Evolutionary conservation across 23 red algal species (phyloP).

Genomic region (Gracilaria domingensis): DNA sequence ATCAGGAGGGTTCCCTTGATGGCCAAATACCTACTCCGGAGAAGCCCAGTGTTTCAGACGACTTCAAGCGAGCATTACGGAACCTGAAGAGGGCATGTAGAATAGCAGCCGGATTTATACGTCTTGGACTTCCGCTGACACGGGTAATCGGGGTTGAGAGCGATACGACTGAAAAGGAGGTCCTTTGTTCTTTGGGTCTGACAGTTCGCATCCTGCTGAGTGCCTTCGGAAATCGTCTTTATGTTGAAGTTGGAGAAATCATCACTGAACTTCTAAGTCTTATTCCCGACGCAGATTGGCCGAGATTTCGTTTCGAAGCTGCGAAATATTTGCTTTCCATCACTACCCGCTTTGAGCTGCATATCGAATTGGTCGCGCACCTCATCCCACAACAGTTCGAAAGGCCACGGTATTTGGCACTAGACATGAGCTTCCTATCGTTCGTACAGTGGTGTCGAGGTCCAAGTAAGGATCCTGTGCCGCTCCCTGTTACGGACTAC

Average conservation of each 20-base stretch:
- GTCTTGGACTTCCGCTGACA: background rate
- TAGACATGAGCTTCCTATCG: constrained; percentile 40
- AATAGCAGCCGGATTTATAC: constrained; percentile 28
- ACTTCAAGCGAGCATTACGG: constrained; percentile 27
- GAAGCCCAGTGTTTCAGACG: background rate
- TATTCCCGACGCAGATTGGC: constrained; percentile 24
- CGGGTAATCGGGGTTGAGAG: constrained; percentile 1
- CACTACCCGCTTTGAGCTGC: constrained; percentile 37
- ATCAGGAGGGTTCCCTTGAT: background rate
- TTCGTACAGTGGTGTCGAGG: constrained; percentile 49
- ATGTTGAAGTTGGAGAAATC: constrained; percentile 31
- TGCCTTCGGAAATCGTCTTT: constrained; percentile 44
- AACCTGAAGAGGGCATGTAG: constrained; percentile 48
- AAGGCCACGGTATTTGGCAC: constrained; percentile 16
- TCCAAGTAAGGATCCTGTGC: constrained; percentile 3
- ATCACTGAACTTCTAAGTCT: constrained; percentile 33
- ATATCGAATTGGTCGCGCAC: constrained; percentile 59
- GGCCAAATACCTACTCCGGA: background rate
- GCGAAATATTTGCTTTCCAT: constrained; percentile 46
- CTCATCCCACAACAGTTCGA: constrained; percentile 25
- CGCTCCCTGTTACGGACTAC: background rate
- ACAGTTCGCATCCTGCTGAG: constrained; percentile 25
- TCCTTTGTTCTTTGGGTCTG: constrained; percentile 20
- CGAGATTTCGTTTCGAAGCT: constrained; percentile 3
- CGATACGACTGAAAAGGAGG: background rate